Percentiles rank a stretch among this genome's conserved stretches.
These are phyloP conservation scores for Scedosporium boydii DNA, from an alignment of 2,329 filamentous ascomycete species.

Conservation along the genomic window DNA sequence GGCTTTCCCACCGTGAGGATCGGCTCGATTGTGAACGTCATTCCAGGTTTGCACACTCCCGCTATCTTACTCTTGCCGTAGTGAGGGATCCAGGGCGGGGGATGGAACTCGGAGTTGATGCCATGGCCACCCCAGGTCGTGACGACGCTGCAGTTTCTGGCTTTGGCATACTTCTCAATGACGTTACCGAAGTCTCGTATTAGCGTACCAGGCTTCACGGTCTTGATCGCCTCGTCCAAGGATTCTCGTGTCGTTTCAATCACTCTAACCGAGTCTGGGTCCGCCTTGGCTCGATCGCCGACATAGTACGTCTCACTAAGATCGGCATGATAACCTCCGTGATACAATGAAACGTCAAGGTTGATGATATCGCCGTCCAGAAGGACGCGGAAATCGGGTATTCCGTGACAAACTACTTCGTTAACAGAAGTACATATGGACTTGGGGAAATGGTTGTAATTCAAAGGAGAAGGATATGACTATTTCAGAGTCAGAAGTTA, in stretches of 20 bases:
- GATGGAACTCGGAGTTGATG: conserved; percentile 89
- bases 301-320: conserved; percentile 99
- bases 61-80: conserved; percentile 98
- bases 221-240: conserved; percentile 79
- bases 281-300: conserved; percentile 72
- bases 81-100: conserved; percentile 87
- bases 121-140: conserved; percentile 95
- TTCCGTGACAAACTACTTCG: conserved; percentile 97
- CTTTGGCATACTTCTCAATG: conserved; percentile 92
- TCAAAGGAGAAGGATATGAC: conserved; percentile 91
- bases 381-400: conserved; percentile 80
- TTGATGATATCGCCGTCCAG: conserved; percentile 94
- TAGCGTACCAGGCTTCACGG: conserved; percentile 85
- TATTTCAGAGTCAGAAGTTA: conserved; percentile 23
- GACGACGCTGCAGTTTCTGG: conserved; percentile 77
- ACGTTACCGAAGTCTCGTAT: conserved; percentile 90
- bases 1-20: conserved; percentile 94
- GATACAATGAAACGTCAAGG: conserved; percentile 90
- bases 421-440: conserved; percentile 94
- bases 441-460: conserved; percentile 95
- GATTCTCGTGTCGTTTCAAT: conserved; percentile 86
- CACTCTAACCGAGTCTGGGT: conserved; percentile 80
- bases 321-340: conserved; percentile 91
- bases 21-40: conserved; percentile 98
- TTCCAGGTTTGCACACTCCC: conserved; percentile 85